These are phyloP conservation scores for Lotmaria passim DNA, from an alignment of 208 protist species.

Conservation along the genomic window DNA sequence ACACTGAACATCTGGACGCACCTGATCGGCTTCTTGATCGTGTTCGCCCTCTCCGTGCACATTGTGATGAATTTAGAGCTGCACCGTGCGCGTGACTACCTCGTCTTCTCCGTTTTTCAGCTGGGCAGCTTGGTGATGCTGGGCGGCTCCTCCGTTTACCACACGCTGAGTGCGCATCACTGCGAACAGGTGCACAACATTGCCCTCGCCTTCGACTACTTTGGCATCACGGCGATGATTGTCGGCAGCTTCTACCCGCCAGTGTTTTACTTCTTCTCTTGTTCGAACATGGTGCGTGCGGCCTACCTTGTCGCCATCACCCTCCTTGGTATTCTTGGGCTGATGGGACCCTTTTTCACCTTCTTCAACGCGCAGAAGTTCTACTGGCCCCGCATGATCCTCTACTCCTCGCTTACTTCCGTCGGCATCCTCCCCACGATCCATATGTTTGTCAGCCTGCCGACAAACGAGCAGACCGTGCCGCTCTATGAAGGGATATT, in stretches of 20 bases:
- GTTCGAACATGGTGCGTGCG: slow-evolving; percentile 57
- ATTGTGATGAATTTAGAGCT: slow-evolving; percentile 45
- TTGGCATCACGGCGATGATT: slow-evolving; percentile 84
- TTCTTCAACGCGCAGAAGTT: slow-evolving; percentile 54
- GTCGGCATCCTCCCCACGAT: slow-evolving; percentile 68
- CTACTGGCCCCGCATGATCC: slow-evolving; percentile 59
- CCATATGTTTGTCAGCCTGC: slow-evolving; percentile 63
- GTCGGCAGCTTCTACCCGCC: slow-evolving; percentile 84
- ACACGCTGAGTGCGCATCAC: slow-evolving; percentile 71
- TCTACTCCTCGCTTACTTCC: slow-evolving; percentile 77
- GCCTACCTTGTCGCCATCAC: slow-evolving; percentile 72
- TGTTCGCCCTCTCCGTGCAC: slow-evolving; percentile 51
- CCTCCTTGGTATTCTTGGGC: slow-evolving; percentile 66
- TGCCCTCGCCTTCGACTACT: slow-evolving; percentile 81
- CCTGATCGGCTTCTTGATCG: slow-evolving; percentile 72
- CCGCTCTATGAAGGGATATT: slow-evolving; percentile 67
- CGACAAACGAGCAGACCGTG: slow-evolving; percentile 40
- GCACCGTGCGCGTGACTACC: slow-evolving; percentile 30
- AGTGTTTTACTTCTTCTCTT: slow-evolving; percentile 81
- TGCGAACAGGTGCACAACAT: slow-evolving; percentile 55
- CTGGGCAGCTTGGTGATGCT: slow-evolving; percentile 77
- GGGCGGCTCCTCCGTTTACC: slow-evolving; percentile 71
- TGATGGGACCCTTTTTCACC: slow-evolving; percentile 78
- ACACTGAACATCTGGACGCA: slow-evolving; percentile 89
- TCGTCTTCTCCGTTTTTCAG: slow-evolving; percentile 74